phyloP scores from a whole-genome alignment of 306 rosid genomes.

The Rosa persica region DNA sequence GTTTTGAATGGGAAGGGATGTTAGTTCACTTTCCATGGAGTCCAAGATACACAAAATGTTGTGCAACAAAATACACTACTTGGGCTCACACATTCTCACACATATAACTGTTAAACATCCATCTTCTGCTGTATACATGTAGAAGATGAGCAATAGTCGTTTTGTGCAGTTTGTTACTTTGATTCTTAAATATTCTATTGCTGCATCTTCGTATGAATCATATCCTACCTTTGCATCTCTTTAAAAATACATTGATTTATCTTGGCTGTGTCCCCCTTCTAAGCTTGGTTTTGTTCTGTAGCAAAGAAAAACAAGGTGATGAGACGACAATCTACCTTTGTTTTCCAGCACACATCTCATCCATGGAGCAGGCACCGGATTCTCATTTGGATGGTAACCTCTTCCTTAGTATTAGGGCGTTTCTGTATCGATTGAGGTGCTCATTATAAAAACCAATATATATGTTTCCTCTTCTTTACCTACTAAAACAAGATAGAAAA shows the following conservation, averaged over 20 bases:
- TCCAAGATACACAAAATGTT: background rate
- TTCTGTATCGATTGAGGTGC: background rate
- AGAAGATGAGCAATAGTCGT: background rate
- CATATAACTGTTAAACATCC: background rate
- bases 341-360: conserved; percentile 91
- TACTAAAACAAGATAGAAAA: background rate
- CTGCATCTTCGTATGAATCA: background rate
- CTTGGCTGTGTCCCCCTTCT: background rate
- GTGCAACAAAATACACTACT: background rate
- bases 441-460: background rate
- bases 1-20: background rate
- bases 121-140: background rate
- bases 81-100: background rate
- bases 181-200: background rate
- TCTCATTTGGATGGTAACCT: conserved; percentile 89
- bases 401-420: background rate
- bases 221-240: background rate
- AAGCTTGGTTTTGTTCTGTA: conserved; percentile 31
- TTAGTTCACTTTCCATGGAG: background rate
- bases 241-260: background rate
- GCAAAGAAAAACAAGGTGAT: conserved; percentile 71
- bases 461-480: background rate
- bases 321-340: conserved; percentile 89
- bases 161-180: background rate
- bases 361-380: conserved; percentile 94